Evolutionary conservation across 1,139 yeast species (phyloP).

Genomic region (Geotrichum phurueaensis): DNA sequence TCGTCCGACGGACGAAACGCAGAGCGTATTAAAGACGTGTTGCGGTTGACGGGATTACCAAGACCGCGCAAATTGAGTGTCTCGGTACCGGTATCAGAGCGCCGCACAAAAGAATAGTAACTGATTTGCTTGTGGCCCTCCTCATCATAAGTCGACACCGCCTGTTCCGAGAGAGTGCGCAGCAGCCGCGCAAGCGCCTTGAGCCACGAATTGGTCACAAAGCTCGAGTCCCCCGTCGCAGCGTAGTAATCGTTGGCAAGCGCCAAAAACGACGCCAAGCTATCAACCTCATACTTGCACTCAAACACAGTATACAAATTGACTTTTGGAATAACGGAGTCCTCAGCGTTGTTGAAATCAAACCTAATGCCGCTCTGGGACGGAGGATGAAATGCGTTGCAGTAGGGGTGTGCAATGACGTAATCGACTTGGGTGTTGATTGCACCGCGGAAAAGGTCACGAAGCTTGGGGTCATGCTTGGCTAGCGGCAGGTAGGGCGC

Average conservation of each 20-base stretch:
- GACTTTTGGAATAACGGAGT: conserved; percentile 62
- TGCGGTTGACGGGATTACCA: conserved; percentile 74
- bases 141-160: conserved; percentile 55
- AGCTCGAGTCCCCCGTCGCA: conserved; percentile 46
- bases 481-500: conserved; percentile 64
- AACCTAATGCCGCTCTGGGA: conserved; percentile 47
- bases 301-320: conserved; percentile 73
- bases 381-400: conserved; percentile 91
- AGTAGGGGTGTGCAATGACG: conserved; percentile 61
- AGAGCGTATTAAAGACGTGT: conserved; percentile 70
- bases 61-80: conserved; percentile 71
- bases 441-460: conserved; percentile 63
- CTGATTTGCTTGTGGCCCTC: conserved; percentile 46
- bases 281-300: conserved; percentile 84
- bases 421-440: conserved; percentile 70
- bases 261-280: conserved; percentile 75
- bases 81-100: conserved; percentile 73
- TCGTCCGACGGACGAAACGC: conserved; percentile 91
- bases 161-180: conserved; percentile 53
- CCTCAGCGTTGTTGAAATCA: conserved; percentile 52
- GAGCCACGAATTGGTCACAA: conserved; percentile 53
- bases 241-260: conserved; percentile 64
- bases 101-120: conserved; percentile 61
- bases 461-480: conserved; percentile 46
- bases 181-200: conserved; percentile 52